Conservation (phyloP, 306 rosid genomes). For the Hippophae tibetana region DNA sequence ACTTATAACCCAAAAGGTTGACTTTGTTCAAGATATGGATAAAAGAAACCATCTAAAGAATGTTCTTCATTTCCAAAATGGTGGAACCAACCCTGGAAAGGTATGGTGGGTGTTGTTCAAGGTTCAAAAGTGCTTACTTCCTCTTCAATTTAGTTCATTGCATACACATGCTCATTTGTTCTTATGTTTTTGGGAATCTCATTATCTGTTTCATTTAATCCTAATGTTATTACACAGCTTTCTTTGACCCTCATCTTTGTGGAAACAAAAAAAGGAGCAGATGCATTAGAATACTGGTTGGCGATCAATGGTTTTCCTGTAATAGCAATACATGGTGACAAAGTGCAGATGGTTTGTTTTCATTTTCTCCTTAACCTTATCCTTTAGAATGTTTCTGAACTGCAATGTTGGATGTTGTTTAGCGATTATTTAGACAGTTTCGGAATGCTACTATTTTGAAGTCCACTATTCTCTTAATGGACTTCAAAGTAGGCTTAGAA, state of each 20-base stretch:
- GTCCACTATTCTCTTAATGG: too few relatives aligned
- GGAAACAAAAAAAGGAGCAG: constrained; percentile 32
- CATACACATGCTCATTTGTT: too few relatives aligned
- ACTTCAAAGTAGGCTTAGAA: too few relatives aligned
- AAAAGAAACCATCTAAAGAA: constrained; percentile 16
- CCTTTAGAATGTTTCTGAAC: not conserved
- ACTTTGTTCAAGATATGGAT: constrained; percentile 17
- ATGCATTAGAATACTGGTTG: constrained; percentile 25
- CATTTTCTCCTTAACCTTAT: not conserved
- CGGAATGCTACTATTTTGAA: too few relatives aligned
- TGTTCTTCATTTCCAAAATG: constrained; percentile 18
- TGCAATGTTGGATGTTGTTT: too few relatives aligned
- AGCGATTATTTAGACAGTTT: too few relatives aligned
- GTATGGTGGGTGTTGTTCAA: constrained; percentile 2
- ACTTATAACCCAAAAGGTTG: constrained; percentile 26
- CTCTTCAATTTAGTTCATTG: not conserved
- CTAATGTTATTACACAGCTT: constrained; percentile 3
- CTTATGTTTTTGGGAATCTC: too few relatives aligned
- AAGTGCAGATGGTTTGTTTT: constrained; percentile 26
- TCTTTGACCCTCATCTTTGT: constrained; percentile 33
- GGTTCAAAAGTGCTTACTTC: not conserved
- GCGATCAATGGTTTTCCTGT: constrained; percentile 18
- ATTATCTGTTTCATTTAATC: too few relatives aligned
- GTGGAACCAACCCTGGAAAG: constrained; percentile 15
- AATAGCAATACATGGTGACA: constrained; percentile 34